Base-by-base conservation (phyloP, 805 yeast species). In the Nadsonia fulvescens region DNA sequence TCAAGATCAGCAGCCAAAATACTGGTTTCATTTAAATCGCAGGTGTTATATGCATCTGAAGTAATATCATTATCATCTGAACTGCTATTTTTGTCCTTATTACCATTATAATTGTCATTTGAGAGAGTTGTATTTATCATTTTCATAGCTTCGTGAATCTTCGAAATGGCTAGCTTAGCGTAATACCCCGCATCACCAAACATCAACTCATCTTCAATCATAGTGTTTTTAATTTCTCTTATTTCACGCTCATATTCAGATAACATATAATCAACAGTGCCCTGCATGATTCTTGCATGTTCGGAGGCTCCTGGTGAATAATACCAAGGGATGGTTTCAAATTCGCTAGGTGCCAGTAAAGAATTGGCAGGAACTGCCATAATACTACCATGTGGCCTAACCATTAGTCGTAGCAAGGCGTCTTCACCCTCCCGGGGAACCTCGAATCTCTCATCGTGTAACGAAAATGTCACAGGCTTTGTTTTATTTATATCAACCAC, bases 231-330 rank as follows among this genome's bases (percentile, higher is more conserved):
- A 1, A 86, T 61, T 2, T 60, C 55, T 3, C 46, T 42, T 24
- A 74, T 61, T 38, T 86, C 98, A 5, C 48, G 44, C 22, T 66
- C 61, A 36, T 63, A 69, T 48, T 71, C 66, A 12, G 56, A 53
- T 8, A 61, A 34, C 2, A 70, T 46, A 43, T 70, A 74, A 4
- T 55, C 46, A 9, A 57, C 42, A 24, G 70, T 68, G 15, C 81
- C 89, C 39, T 63, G 66, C 55, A 78, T 62, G 8, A 86, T 54
- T 30, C 93, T 62, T 20, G 79, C 63, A 40, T 64, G 77, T 18
- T 56, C 58, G 10, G 21, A 20, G 14, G 29, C 25, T 11, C 18
- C 21, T 9, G 29, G 29, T 1, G 29, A 27, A 16, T 27, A 24
- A 13, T 22, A 24, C 3, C 22, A 22, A 9, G 29, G 29, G 8